phyloP scores from a whole-genome alignment of 192 early-diverging fungal genomes.

The Backusella mclennaniae region DNA sequence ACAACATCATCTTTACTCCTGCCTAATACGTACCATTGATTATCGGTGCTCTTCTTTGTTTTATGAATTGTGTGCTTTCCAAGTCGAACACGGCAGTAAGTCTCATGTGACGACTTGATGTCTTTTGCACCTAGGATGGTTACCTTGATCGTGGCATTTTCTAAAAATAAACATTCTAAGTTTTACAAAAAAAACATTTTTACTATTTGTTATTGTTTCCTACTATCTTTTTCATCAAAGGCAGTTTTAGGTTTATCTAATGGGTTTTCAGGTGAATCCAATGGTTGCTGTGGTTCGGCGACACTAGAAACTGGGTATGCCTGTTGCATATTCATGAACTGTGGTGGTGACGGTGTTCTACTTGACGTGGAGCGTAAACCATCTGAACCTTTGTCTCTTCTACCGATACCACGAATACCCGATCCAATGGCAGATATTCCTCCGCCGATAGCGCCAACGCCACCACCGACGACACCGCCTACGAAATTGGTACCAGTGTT shows the following conservation, averaged over 20 bases:
- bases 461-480: conserved; percentile 13
- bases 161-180: conserved; percentile 5
- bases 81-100: conserved; percentile 58
- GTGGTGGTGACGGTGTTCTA: background rate
- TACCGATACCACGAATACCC: background rate
- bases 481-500: conserved; percentile 26
- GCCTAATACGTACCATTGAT: conserved; percentile 45
- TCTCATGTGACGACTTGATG: conserved; percentile 44
- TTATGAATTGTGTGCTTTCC: conserved; percentile 63
- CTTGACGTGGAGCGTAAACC: background rate
- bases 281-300: background rate
- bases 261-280: background rate
- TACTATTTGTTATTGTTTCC: background rate
- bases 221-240: conserved; percentile 11
- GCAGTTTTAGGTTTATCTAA: background rate
- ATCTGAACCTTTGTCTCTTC: background rate
- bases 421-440: background rate
- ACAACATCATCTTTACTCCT: background rate
- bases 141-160: conserved; percentile 40
- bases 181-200: background rate
- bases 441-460: background rate
- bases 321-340: background rate
- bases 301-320: background rate
- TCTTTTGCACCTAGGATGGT: conserved; percentile 43
- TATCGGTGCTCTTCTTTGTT: conserved; percentile 69